These are phyloP conservation scores for Acanthochlamys bracteata DNA, from an alignment of 106 monocot species.

Conservation along the genomic window DNA sequence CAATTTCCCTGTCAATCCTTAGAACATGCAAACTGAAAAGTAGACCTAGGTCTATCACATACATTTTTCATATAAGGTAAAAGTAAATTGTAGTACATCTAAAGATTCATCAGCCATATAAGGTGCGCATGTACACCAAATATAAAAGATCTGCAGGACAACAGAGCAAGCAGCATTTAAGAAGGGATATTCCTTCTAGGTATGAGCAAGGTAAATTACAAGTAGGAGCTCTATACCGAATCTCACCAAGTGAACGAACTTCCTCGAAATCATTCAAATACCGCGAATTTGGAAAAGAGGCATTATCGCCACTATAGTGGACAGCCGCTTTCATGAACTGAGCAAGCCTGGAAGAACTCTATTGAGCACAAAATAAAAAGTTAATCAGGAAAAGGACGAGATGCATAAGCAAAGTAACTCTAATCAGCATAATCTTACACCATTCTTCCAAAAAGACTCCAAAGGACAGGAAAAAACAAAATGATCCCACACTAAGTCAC, in stretches of 20 bases:
- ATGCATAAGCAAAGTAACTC: constrained; percentile 5
- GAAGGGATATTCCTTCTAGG: too few species aligned
- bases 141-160: too few species aligned
- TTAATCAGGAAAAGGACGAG: background rate
- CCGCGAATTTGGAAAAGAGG: constrained; percentile 63
- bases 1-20: too few species aligned
- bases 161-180: background rate
- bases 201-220: too few species aligned
- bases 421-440: too few species aligned
- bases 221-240: background rate
- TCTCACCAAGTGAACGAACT: constrained; percentile 71
- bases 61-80: too few species aligned
- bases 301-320: constrained; percentile 23
- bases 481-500: constrained; percentile 4
- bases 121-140: too few species aligned
- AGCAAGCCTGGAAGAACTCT: constrained; percentile 55
- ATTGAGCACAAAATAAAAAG: constrained; percentile 4
- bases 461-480: constrained; percentile 15
- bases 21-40: too few species aligned
- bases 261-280: constrained; percentile 96
- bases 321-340: constrained; percentile 56
- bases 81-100: too few species aligned
- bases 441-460: too few species aligned
- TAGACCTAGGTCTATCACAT: too few species aligned
- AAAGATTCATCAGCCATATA: too few species aligned